phyloP scores from a whole-genome alignment of 139 green algal species.

The Pseudopediastrum boryanum region DNA sequence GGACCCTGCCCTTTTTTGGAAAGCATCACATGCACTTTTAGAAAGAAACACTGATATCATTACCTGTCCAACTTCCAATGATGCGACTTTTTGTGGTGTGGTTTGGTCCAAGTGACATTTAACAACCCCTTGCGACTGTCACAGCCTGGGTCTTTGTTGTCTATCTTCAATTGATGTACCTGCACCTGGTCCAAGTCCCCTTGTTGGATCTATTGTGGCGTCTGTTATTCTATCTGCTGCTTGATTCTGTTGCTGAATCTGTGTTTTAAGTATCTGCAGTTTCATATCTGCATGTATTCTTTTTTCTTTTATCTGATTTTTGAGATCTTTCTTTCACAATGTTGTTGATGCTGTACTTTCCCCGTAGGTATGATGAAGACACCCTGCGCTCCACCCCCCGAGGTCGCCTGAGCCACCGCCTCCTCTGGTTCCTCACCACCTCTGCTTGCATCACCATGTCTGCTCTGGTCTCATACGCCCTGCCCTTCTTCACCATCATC shows the following conservation, averaged over 20 bases:
- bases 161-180: too few relatives aligned
- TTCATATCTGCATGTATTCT: neutral
- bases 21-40: too few relatives aligned
- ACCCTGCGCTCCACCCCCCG: neutral
- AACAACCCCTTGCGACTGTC: too few relatives aligned
- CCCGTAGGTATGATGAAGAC: slow-evolving; percentile 9
- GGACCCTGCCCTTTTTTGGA: too few relatives aligned
- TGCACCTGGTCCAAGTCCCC: too few relatives aligned
- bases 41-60: too few relatives aligned
- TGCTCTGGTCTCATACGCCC: slow-evolving; percentile 27
- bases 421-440: slow-evolving; percentile 33
- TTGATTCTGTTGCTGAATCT: neutral
- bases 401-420: slow-evolving; percentile 8
- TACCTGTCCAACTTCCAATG: too few relatives aligned
- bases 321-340: neutral
- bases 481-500: slow-evolving; percentile 52
- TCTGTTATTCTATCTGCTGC: too few relatives aligned
- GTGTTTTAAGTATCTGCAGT: neutral
- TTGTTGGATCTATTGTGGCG: too few relatives aligned
- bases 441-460: slow-evolving; percentile 23
- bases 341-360: neutral
- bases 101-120: too few relatives aligned
- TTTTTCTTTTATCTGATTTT: neutral
- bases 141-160: too few relatives aligned
- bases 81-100: too few relatives aligned